Conservation (phyloP, 75 land plant genomes). For the Picea glauca region DNA sequence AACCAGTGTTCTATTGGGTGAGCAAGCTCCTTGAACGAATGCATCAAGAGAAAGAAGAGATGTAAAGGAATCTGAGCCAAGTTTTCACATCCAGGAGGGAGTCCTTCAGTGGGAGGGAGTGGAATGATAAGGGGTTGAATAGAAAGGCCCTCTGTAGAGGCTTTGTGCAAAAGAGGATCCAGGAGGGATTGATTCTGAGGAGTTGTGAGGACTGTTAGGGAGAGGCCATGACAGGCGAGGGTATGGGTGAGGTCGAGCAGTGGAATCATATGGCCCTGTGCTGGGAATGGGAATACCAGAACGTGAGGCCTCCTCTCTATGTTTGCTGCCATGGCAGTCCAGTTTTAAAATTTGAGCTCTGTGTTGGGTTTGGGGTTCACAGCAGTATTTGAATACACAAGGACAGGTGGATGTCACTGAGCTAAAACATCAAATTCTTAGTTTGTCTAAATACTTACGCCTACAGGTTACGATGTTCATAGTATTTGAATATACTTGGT, state of each 20-base stretch:
- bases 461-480: too few relatives aligned
- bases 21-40: slow-evolving; percentile 16
- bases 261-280: slow-evolving; percentile 2
- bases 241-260: slow-evolving; percentile 8
- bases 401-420: too few relatives aligned
- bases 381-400: too few relatives aligned
- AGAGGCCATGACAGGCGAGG: slow-evolving; percentile 2
- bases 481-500: too few relatives aligned
- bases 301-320: neutral
- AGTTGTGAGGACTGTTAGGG: neutral
- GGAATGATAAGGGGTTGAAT: slow-evolving; percentile 16
- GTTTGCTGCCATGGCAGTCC: neutral
- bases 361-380: too few relatives aligned
- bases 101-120: slow-evolving; percentile 16
- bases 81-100: slow-evolving; percentile 29
- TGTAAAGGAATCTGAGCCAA: neutral
- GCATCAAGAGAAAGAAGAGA: neutral
- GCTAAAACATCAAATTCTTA: too few relatives aligned
- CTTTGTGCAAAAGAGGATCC: neutral
- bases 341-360: too few relatives aligned
- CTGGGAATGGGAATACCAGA: neutral
- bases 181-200: neutral
- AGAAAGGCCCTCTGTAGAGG: neutral
- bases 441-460: too few relatives aligned
- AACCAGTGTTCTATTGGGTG: slow-evolving; percentile 22